Percentiles rank a stretch among this genome's conserved stretches.
Evolutionary conservation across 2,329 filamentous ascomycete genomes (phyloP).

Genomic region (Phoma sp.): DNA sequence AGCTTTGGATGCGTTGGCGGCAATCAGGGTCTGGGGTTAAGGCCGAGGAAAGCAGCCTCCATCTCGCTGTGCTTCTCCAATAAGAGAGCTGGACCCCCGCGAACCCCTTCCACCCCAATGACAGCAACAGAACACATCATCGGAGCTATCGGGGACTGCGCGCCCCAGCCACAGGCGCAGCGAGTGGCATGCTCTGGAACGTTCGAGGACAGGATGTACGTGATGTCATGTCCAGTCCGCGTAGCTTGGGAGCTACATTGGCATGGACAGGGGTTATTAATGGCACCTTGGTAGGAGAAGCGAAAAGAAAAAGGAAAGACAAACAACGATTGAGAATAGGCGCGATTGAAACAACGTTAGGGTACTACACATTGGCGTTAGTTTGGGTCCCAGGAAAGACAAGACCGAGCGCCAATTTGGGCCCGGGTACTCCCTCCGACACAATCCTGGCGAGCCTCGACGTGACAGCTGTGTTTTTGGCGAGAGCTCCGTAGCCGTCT

Average conservation of each 20-base stretch:
- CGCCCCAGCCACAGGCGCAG: background rate
- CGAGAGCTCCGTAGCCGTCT: background rate
- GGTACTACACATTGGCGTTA: background rate
- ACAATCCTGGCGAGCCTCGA: background rate
- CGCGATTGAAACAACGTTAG: background rate
- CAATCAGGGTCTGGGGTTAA: background rate
- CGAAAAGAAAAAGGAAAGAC: background rate
- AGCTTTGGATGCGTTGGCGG: background rate
- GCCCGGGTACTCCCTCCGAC: background rate
- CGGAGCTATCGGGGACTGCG: background rate
- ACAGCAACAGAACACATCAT: background rate
- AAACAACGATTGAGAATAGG: background rate
- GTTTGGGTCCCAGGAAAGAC: background rate
- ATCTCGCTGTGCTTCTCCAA: background rate
- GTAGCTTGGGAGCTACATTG: background rate
- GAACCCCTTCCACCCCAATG: background rate
- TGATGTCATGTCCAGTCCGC: background rate
- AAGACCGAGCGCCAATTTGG: background rate
- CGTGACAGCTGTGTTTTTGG: background rate
- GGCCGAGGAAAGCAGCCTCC: no score
- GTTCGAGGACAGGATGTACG: background rate
- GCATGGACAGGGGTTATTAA: background rate
- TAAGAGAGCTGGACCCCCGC: background rate
- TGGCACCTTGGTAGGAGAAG: background rate
- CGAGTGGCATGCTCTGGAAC: background rate